These are phyloP conservation scores for Odontarrhena argentea DNA, from an alignment of 345 rosid genomes.

Conservation along the genomic window DNA sequence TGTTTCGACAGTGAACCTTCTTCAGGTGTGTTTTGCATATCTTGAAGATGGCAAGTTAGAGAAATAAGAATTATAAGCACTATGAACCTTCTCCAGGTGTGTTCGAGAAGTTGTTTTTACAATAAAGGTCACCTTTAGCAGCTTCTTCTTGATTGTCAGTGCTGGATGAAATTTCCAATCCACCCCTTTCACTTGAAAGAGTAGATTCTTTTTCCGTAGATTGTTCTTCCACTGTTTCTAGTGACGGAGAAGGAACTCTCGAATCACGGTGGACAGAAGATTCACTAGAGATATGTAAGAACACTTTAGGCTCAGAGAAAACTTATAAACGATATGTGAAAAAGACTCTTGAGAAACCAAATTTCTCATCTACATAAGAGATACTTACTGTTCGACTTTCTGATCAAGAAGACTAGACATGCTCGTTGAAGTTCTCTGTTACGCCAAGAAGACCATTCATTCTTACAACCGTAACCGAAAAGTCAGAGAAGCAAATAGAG, in stretches of 20 bases:
- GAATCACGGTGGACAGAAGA: slow-evolving; percentile 6
- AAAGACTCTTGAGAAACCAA: background rate
- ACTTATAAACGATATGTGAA: background rate
- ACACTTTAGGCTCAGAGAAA: background rate
- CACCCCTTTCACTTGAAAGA: background rate
- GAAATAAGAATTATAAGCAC: background rate
- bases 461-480: slow-evolving; percentile 15
- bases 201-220: slow-evolving; percentile 2
- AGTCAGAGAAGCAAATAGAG: slow-evolving; percentile 11
- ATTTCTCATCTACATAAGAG: background rate
- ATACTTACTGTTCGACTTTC: slow-evolving; percentile 22
- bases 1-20: background rate
- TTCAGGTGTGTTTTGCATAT: background rate
- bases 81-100: too few relatives aligned
- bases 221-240: background rate
- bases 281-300: slow-evolving; percentile 19
- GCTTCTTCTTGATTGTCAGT: slow-evolving; percentile 22
- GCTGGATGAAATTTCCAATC: background rate
- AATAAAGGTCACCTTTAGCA: slow-evolving; percentile 16
- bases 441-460: slow-evolving; percentile 1
- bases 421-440: slow-evolving; percentile 25
- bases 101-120: background rate
- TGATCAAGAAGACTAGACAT: background rate
- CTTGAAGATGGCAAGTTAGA: slow-evolving; percentile 14
- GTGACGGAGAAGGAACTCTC: slow-evolving; percentile 1